Evolutionary conservation across 2,329 filamentous ascomycete species (phyloP).

Genomic region (Sporothrix brasiliensis): DNA sequence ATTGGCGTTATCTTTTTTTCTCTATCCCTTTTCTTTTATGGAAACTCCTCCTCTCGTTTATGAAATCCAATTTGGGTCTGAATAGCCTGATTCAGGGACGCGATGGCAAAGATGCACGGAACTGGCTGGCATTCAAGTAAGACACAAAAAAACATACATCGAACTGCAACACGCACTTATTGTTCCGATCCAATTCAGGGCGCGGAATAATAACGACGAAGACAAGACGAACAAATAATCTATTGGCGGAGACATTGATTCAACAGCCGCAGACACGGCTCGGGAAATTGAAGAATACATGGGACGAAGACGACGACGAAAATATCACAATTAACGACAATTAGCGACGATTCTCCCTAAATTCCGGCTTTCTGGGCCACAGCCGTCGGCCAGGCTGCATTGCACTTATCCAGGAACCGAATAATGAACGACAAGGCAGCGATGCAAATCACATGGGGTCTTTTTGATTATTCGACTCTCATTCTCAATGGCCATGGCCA

Average conservation of each 20-base stretch:
- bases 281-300: neutral
- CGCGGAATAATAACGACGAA: neutral
- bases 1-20: neutral
- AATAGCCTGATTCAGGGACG: slow-evolving; percentile 21
- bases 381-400: neutral
- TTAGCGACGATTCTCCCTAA: neutral
- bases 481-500: no score
- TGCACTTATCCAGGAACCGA: neutral
- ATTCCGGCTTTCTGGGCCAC: slow-evolving; percentile 8
- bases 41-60: neutral
- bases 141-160: no score
- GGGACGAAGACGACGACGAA: neutral
- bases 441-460: no score
- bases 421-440: no score
- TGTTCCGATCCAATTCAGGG: neutral
- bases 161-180: neutral
- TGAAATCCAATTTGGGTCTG: neutral
- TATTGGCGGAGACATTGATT: neutral
- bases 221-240: neutral
- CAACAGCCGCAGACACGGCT: slow-evolving; percentile 1
- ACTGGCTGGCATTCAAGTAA: neutral
- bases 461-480: no score
- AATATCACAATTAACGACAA: neutral
- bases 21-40: neutral
- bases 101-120: neutral